Conservation (phyloP, 2,329 filamentous ascomycete species). For the Neoscytalidium dimidiatum region DNA sequence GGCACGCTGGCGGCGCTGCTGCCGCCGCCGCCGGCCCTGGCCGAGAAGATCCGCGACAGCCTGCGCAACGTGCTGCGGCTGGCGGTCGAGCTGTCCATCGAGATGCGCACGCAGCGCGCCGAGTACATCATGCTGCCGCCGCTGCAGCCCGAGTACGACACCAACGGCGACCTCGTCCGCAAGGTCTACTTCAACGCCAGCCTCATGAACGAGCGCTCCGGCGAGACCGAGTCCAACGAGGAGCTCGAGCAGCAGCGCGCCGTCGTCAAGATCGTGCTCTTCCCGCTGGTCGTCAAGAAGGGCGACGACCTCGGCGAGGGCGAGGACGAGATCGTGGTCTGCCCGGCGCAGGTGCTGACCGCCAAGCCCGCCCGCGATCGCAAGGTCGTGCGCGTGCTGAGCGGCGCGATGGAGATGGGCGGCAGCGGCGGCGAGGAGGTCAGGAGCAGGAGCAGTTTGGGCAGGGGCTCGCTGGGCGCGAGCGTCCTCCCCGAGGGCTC, state of each 20-base stretch:
- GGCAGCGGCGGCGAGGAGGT: neutral
- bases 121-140: constrained; percentile 99
- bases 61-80: constrained; percentile 84
- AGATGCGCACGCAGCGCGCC: constrained; percentile 95
- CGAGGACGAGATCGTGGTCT: constrained; percentile 93
- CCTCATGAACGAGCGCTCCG: constrained; percentile 91
- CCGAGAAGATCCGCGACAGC: constrained; percentile 78
- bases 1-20: constrained; percentile 81
- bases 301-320: constrained; percentile 84
- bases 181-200: constrained; percentile 90
- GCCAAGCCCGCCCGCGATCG: constrained; percentile 51
- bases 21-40: constrained; percentile 79
- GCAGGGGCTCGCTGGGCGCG: neutral
- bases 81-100: constrained; percentile 86
- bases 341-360: constrained; percentile 89
- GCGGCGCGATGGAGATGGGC: constrained; percentile 52
- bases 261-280: constrained; percentile 87
- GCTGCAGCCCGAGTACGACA: constrained; percentile 90
- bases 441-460: constrained; percentile 3
- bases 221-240: constrained; percentile 70
- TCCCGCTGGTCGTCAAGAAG: constrained; percentile 95
- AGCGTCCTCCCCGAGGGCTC: neutral
- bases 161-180: constrained; percentile 82
- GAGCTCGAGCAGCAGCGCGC: constrained; percentile 75
- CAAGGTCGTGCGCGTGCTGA: constrained; percentile 53